phyloP scores from a whole-genome alignment of 345 rosid species.

The Clausena lansium region DNA sequence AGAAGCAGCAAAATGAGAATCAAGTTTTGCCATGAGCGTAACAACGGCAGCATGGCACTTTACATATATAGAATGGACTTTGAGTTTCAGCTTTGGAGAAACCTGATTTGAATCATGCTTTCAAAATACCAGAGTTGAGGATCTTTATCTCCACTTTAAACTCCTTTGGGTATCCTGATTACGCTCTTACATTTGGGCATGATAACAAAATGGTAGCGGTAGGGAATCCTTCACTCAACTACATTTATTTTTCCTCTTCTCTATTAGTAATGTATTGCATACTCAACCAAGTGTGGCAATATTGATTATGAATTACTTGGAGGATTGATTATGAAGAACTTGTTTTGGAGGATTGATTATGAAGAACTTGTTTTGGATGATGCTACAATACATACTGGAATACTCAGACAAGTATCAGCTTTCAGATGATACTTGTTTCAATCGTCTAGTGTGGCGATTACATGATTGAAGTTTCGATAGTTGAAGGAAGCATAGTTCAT shows the following conservation, averaged over 20 bases:
- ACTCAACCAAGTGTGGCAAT: too few relatives aligned
- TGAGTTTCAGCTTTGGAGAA: neutral
- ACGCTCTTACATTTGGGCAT: slow-evolving; percentile 41
- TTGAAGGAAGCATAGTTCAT: too few relatives aligned
- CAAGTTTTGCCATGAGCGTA: neutral
- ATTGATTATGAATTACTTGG: too few relatives aligned
- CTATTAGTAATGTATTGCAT: neutral
- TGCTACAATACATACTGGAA: slow-evolving; percentile 69
- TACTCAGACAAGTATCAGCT: slow-evolving; percentile 79
- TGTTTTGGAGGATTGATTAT: slow-evolving; percentile 53
- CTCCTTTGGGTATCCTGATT: slow-evolving; percentile 80
- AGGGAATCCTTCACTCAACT: slow-evolving; percentile 16
- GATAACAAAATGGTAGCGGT: slow-evolving; percentile 42
- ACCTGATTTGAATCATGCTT: slow-evolving; percentile 40
- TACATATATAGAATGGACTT: neutral
- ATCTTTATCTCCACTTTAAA: slow-evolving; percentile 76
- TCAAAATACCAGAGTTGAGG: slow-evolving; percentile 60
- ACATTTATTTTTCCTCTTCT: neutral
- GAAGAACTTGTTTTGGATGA: slow-evolving; percentile 54
- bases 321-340: too few relatives aligned
- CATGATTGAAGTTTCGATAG: too few relatives aligned
- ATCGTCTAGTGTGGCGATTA: too few relatives aligned
- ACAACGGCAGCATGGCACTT: neutral
- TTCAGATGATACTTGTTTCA: slow-evolving; percentile 35
- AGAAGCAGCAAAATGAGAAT: slow-evolving; percentile 28